Evolutionary conservation across 371 early-diverging fungal genomes (phyloP).

Genomic region (Zychaea mexicana): DNA sequence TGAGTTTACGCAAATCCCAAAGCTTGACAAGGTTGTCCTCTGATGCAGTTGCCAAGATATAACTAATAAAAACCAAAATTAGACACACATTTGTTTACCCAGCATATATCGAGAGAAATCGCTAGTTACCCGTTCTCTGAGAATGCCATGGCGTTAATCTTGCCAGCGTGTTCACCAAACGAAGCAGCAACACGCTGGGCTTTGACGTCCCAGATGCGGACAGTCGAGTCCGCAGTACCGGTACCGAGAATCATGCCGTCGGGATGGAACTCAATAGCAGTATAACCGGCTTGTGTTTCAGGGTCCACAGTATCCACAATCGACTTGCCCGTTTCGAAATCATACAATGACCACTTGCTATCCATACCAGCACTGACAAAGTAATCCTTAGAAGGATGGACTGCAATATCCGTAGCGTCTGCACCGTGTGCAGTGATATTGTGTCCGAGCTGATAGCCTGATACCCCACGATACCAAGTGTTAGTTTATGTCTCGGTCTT

Average conservation of each 20-base stretch:
- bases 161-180: slow-evolving; percentile 75
- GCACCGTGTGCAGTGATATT: slow-evolving; percentile 67
- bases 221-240: slow-evolving; percentile 74
- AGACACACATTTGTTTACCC: too few species aligned
- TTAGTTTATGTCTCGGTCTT: neutral
- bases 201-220: slow-evolving; percentile 89
- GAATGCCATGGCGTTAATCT: slow-evolving; percentile 75
- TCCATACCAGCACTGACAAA: slow-evolving; percentile 77
- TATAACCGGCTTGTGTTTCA: slow-evolving; percentile 51
- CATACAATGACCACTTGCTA: slow-evolving; percentile 81
- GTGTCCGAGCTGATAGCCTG: slow-evolving; percentile 57
- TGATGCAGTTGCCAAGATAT: slow-evolving; percentile 79
- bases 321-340: slow-evolving; percentile 67
- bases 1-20: slow-evolving; percentile 92
- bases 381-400: slow-evolving; percentile 83
- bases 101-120: too few species aligned
- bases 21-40: slow-evolving; percentile 75
- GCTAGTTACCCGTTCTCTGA: slow-evolving; percentile 80
- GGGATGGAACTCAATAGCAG: slow-evolving; percentile 86
- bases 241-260: slow-evolving; percentile 88
- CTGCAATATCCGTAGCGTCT: slow-evolving; percentile 71
- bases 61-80: slow-evolving; percentile 41
- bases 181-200: slow-evolving; percentile 70
- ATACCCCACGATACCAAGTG: too few species aligned
- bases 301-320: slow-evolving; percentile 51